A percentile compares a stretch with the other conserved stretches of the same genome.
These are phyloP conservation scores for Tetracentron sinense DNA, from an alignment of 164 flowering plant genomes.

Conservation along the genomic window DNA sequence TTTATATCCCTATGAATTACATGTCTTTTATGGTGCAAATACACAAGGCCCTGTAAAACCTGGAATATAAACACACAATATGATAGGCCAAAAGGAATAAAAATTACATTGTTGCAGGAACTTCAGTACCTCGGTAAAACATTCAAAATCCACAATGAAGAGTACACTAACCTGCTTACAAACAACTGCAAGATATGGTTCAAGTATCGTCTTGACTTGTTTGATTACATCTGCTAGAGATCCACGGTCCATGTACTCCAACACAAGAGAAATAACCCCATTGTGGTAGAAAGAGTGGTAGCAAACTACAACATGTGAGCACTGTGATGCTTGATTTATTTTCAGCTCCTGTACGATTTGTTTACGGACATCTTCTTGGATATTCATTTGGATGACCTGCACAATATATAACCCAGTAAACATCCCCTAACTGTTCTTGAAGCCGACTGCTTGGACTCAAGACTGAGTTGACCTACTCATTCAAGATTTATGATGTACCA, in stretches of 20 bases:
- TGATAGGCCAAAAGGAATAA: not conserved
- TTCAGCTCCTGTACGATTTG: constrained; percentile 96
- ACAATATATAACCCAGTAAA: constrained; percentile 6
- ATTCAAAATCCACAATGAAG: not conserved
- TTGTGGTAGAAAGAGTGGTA: constrained; percentile 95
- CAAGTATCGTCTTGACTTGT: constrained; percentile 92
- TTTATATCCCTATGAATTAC: constrained; percentile 96
- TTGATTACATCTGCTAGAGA: constrained; percentile 79
- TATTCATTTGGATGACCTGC: constrained; percentile 93
- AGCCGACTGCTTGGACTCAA: not conserved
- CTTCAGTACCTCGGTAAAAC: not conserved
- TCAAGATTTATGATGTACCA: not conserved
- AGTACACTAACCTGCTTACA: constrained; percentile 72
- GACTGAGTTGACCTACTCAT: not conserved
- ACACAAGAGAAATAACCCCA: constrained; percentile 89
- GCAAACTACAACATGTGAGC: constrained; percentile 82
- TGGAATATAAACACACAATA: constrained; percentile 24
- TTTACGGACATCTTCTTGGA: constrained; percentile 90
- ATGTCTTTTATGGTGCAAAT: constrained; percentile 88
- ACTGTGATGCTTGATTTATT: constrained; percentile 87
- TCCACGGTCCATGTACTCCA: constrained; percentile 99
- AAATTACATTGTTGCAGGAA: not conserved
- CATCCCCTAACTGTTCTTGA: not conserved
- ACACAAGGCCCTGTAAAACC: constrained; percentile 91
- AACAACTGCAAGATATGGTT: constrained; percentile 94